Base-by-base conservation (phyloP, 2,329 filamentous ascomycete species). In the Metarhizium rileyi region DNA sequence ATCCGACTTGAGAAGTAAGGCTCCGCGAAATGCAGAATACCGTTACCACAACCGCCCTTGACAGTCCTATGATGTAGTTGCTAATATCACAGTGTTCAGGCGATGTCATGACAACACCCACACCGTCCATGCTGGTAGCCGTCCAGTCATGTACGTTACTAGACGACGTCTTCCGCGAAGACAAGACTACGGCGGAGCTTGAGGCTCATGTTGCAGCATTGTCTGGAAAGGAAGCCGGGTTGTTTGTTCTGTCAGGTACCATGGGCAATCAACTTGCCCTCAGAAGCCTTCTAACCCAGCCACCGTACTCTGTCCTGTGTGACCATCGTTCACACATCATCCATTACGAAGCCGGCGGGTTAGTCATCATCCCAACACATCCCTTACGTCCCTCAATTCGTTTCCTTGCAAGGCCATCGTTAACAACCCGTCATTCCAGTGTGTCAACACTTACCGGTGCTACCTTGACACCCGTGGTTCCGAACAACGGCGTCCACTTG, bases 261-360 rank as follows among this genome's bases (percentile, higher is more conserved):
- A 95, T 95, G 90, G 90, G 89, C 38, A 96, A 96, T 68, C 90
- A 95, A 65, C 73, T 96, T 18, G 84, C 86, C 0, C 75, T 95
- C 40, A 81, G 90, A 36, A 77, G 86, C 1, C 85, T 93, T 52
- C 75, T 96, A 14, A 77, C 74, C 1, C 84, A 87, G 52, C 90
- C 90, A 14, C 91, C 91, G 0, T 82, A 95, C 63, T 78, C 79
- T 7, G 79, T 96, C 5, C 70, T 96, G 8, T 88, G 86, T 57
- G 90, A 96, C 63, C 73, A 83, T 55, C 78, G 88, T 30, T 79
- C 82, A 4, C 91, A 96, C 63, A 86, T 96, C 51, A 72, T 87
- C 50, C 74, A 81, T 38, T 82, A 76, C 55, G 81, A 84, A 60
- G 79, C 79, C 10, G 80, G 80, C 52, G 80, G 84, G 71, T 76